Evolutionary conservation across 257 asterid genomes (phyloP), one percentile per base, ranked within the genome.

Genomic region (Mentha longifolia): DNA sequence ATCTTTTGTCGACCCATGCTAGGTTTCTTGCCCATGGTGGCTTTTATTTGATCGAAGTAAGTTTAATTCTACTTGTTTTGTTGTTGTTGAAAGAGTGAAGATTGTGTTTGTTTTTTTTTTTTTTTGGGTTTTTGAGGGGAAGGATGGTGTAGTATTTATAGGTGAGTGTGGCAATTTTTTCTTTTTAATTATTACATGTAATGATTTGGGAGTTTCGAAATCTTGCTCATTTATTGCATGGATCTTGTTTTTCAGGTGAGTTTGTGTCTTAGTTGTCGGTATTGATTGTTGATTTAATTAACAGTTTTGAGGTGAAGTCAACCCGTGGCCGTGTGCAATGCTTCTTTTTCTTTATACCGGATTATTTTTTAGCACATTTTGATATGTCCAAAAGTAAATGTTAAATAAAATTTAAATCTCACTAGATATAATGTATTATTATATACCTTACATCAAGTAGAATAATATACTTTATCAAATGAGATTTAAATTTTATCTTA

Each of bases 1-100:
- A 89, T 89, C 88, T 86, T 89, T 71, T 86, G 93, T 0, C 93
- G 73, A 3, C 97, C 97, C 84, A 87, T 70, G 73, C 86, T 89
- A 0, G 90, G 87, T 30, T 85, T 85, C 70, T 83, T 87, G 9
- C 85, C 91, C 95, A 89, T 85, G 74, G 3, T 42, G 13, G 43
- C 43, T 39, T 22, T 39, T 0, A 3, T 39, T 9, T 15, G 9
- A 30, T 15, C n/a, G 37, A n/a, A n/a, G n/a, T n/a, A n/a, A n/a
- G 7, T 2, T 4, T 20, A 2, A 1, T 35, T 35, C 5, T 33
- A 2, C 1, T 11, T 13, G 9, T 5, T 35, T 45, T 10, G 3
- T 35, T 45, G 6, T 17, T 60, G 61, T 9, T 10, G 31, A 2
- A 2, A 17, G 30, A 8, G 61, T 19, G 61, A 8, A 10, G 35